Base-by-base conservation (phyloP, 176 grass and related monocot genomes). In the Otatea glauca region DNA sequence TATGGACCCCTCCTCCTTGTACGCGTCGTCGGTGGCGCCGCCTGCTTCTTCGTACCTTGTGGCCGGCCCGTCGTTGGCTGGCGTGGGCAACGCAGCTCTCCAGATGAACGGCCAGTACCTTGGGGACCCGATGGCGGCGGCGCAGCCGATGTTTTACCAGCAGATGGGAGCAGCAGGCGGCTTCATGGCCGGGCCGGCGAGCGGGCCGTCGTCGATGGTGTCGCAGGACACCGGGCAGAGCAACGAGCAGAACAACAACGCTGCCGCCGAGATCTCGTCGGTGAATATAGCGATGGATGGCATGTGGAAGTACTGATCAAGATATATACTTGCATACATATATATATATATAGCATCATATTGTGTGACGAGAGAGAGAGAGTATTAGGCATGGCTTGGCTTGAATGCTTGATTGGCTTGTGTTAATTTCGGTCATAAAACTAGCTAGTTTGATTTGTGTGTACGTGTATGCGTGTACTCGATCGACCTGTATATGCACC, bases 201-300 rank as follows among this genome's bases (percentile, higher is more conserved):
- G 77, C 20, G 35, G 39, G 48, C 38, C 45, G 2, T 44, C 85
- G 11, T 89, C 80, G 2, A 83, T 88, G 78, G 85, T 82, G 9
- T 87, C 76, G 0, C 71, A 81, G 61, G 82, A 88, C 29, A 67
- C 79, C 6, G 60, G 50, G 6, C 20, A 68, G 49, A 88, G 68
- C 72, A 78, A 74, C 7, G 70, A 71, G 3, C 68, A 91, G n/a
- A 77, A 70, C 65, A 65, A 43, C 17, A 4, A 20, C 9, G 3
- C 43, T 0, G 48, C 65, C 1, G n/a, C 18, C 8, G 82, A 88
- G 66, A 88, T 85, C 66, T 82, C 72, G 0, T 74, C 86, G 6
- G 25, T 77, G 43, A 45, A 44, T 29, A 54, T 58, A n/a, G 56
- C 34, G 20, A 65, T 83, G 43, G 87, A 79, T 38, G 71, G 48